Base-by-base conservation (phyloP, 441 rosid species). In the Oxalis stricta region DNA sequence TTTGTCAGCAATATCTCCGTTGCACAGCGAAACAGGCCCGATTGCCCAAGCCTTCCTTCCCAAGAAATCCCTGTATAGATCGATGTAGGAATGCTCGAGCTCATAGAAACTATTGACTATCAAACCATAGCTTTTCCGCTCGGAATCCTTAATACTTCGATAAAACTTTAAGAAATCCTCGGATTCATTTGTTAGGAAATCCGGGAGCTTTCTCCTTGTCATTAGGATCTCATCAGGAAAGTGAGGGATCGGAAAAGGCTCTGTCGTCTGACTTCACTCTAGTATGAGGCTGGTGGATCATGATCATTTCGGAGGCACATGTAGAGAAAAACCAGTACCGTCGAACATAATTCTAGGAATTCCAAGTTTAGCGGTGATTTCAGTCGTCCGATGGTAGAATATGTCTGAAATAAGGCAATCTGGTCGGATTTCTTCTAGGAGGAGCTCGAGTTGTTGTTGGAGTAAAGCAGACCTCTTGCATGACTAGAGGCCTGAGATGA, bases 91-190 rank as follows among this genome's bases (percentile, higher is more conserved):
- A 4, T 59, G 55, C 35, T 79, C 82, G 3, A 76, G 55, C 52
- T 76, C 80, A 32, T 71, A 61, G 56, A 76, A 76, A 43, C 77
- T 74, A 42, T 76, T 76, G 23, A 76, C 46, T 7, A 76, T 6
- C 19, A 63, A 55, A n/a, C 84, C 79, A 0, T 38, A 67, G 55
- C 79, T 59, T 46, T 34, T 58, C 4, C 28, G 7, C 13, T 69
- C 71, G 0, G 68, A 54, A 39, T 56, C 66, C 10, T 6, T 26
- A 26, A 2, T 1, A 6, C 1, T 2, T 26, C 10, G 7, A 2
- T 2, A 26, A 2, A 26, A 26, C 31, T 26, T 26, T 2, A 11
- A 1, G 10, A 26, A 26, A 26, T n/a, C n/a, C 18, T 46, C 15
- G 55, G 57, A 30, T 12, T 17, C 18, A 6, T 10, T 28, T n/a